phyloP scores from a whole-genome alignment of 1,139 yeast species.

The Yueomyces sp. region DNA sequence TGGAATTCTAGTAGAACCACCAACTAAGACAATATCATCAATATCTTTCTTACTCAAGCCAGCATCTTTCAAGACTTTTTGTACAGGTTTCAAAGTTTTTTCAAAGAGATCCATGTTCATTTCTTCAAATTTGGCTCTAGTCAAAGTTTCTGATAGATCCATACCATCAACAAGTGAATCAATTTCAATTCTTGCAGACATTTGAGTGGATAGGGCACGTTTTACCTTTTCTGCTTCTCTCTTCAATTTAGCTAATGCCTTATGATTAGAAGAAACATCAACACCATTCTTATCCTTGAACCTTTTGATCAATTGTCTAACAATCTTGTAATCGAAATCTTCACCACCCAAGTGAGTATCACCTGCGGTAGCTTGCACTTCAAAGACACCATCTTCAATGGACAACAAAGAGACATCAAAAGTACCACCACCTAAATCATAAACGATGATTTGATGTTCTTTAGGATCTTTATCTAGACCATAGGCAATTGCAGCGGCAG shows the following conservation, averaged over 20 bases:
- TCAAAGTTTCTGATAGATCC: constrained; percentile 39
- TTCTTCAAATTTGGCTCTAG: constrained; percentile 51
- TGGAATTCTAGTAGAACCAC: constrained; percentile 86
- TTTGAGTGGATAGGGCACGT: constrained; percentile 54
- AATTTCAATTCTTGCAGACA: constrained; percentile 42
- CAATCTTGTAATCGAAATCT: constrained; percentile 57
- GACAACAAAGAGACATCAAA: constrained; percentile 71
- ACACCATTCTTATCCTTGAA: constrained; percentile 29
- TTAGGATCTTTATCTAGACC: constrained; percentile 34
- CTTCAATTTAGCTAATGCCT: constrained; percentile 46
- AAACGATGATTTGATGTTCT: constrained; percentile 56
- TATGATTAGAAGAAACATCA: constrained; percentile 10
- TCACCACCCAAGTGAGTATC: constrained; percentile 80
- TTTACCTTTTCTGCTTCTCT: constrained; percentile 64
- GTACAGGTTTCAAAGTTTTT: constrained; percentile 55
- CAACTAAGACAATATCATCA: constrained; percentile 66
- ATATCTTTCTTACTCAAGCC: constrained; percentile 44
- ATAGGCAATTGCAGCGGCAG: constrained; percentile 74
- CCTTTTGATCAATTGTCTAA: constrained; percentile 37
- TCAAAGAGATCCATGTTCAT: constrained; percentile 51
- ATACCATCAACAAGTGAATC: constrained; percentile 45
- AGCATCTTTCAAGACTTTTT: constrained; percentile 58
- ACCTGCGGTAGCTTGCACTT: constrained; percentile 73
- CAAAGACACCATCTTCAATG: constrained; percentile 72
- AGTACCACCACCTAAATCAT: constrained; percentile 77